Conservation (phyloP, 2,329 filamentous ascomycete genomes). For the Falciphora oryzae region DNA sequence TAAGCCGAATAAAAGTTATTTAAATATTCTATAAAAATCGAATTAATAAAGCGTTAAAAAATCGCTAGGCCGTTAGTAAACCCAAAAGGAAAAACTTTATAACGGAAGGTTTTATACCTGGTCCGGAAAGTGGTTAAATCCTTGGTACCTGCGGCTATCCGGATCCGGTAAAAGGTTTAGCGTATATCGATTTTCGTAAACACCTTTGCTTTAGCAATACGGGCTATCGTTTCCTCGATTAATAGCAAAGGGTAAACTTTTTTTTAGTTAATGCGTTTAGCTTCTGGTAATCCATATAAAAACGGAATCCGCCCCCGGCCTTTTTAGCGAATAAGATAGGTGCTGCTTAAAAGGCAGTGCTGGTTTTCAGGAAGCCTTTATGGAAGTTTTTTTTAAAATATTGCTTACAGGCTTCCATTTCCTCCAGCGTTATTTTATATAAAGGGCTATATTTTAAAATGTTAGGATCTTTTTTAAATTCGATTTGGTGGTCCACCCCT, state of each 20-base stretch:
- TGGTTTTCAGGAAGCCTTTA: background rate
- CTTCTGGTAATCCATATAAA: background rate
- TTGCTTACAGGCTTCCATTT: background rate
- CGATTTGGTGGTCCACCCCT: background rate
- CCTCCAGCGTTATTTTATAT: background rate
- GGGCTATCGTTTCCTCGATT: background rate
- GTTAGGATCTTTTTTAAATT: background rate
- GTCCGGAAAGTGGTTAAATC: background rate
- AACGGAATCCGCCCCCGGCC: background rate
- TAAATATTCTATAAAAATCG: too few relatives aligned
- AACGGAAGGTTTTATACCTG: background rate
- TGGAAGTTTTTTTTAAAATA: background rate
- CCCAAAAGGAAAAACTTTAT: background rate
- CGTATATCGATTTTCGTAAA: background rate
- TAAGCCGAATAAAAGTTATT: too few relatives aligned
- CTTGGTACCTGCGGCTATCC: background rate
- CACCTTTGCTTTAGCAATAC: background rate
- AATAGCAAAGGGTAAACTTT: background rate
- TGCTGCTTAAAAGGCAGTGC: background rate
- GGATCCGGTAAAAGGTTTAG: background rate
- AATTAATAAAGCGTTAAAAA: background rate
- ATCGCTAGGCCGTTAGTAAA: background rate
- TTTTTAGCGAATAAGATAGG: background rate
- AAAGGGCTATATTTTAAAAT: background rate
- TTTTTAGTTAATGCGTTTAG: background rate